Conservation (phyloP, 2,329 filamentous ascomycete species). For the Ceratocystis colombiana region DNA sequence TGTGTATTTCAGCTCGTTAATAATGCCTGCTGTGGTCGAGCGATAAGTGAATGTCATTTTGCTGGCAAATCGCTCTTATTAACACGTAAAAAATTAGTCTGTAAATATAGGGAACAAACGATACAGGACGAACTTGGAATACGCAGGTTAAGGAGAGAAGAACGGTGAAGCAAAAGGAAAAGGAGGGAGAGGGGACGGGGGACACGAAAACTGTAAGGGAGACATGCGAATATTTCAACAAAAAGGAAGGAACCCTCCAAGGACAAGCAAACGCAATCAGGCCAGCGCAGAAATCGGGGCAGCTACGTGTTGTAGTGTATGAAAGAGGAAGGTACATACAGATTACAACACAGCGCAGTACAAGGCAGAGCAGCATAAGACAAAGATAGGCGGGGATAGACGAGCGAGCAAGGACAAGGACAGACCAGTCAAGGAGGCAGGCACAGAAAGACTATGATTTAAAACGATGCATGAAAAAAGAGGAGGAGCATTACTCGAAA, state of each 20-base stretch:
- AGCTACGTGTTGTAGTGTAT: not conserved
- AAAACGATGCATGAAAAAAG: not conserved
- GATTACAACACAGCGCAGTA: not conserved
- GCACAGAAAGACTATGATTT: not conserved
- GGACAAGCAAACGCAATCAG: not conserved
- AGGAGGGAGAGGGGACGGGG: not conserved
- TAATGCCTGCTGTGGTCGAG: not conserved
- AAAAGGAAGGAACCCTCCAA: not conserved
- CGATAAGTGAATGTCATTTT: not conserved
- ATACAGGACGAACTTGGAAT: too few relatives aligned
- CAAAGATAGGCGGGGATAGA: not conserved
- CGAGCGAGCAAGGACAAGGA: not conserved
- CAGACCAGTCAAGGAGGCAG: not conserved
- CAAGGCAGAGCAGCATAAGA: not conserved
- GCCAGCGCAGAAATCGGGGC: not conserved
- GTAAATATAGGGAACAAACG: not conserved
- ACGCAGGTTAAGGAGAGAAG: not conserved
- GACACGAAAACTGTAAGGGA: not conserved
- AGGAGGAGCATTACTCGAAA: not conserved
- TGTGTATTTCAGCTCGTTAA: not conserved
- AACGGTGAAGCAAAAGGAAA: slow-evolving; percentile 6
- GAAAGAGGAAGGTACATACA: slow-evolving; percentile 2
- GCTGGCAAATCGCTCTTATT: not conserved
- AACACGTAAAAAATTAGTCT: not conserved
- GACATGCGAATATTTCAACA: not conserved